phyloP scores from a whole-genome alignment of 2,329 filamentous ascomycete genomes.

The Curvularia hawaiiensis region DNA sequence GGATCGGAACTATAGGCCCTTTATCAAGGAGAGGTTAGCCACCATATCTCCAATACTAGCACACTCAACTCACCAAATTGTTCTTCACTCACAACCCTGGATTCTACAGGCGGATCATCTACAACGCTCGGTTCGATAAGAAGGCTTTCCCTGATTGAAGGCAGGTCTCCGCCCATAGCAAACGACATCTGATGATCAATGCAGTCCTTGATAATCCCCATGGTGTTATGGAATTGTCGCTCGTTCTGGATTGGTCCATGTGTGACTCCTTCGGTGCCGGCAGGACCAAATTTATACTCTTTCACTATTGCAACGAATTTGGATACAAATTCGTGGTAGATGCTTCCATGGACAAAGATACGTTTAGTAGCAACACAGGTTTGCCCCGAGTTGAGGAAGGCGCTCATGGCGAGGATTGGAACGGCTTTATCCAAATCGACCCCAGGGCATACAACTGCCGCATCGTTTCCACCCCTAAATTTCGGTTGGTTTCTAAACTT shows the following conservation, averaged over 20 bases:
- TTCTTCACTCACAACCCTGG: too few relatives aligned
- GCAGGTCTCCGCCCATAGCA: not conserved
- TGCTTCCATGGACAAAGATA: not conserved
- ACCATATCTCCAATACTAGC: too few relatives aligned
- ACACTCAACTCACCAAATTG: too few relatives aligned
- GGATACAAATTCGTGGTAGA: not conserved
- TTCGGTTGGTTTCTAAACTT: too few relatives aligned
- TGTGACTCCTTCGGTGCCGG: not conserved
- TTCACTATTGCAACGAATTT: not conserved
- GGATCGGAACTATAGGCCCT: too few relatives aligned
- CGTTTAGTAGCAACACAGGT: not conserved
- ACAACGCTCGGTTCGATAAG: not conserved
- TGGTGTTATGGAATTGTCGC: too few relatives aligned
- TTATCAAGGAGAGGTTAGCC: too few relatives aligned
- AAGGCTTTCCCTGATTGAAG: not conserved
- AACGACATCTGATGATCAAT: not conserved
- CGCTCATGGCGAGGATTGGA: not conserved
- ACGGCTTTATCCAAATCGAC: not conserved
- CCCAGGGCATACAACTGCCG: not conserved
- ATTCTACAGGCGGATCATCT: not conserved
- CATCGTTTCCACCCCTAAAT: not conserved
- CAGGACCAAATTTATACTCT: not conserved
- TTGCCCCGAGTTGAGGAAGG: not conserved
- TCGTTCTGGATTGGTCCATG: not conserved
- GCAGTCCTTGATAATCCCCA: too few relatives aligned